These are phyloP conservation scores for Kodamaea ohmeri DNA, from an alignment of 1,139 yeast genomes.

Conservation along the genomic window DNA sequence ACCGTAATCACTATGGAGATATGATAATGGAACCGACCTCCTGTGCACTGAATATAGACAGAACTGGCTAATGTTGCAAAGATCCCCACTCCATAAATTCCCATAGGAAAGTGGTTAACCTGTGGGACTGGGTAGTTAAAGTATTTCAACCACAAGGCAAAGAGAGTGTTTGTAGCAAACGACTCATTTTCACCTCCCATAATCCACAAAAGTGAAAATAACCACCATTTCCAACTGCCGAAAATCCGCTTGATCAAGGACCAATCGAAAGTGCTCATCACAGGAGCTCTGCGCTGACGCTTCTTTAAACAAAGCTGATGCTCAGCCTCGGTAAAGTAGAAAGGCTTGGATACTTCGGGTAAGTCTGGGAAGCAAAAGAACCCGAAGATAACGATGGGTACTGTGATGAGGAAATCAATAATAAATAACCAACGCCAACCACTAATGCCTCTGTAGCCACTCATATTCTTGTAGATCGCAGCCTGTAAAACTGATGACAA, in stretches of 20 bases:
- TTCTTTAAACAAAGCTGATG: slow-evolving; percentile 30
- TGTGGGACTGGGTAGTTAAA: slow-evolving; percentile 43
- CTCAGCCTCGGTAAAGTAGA: slow-evolving; percentile 36
- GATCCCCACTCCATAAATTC: slow-evolving; percentile 53
- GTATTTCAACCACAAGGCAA: slow-evolving; percentile 50
- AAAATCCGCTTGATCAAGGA: slow-evolving; percentile 45
- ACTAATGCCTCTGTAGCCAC: slow-evolving; percentile 27
- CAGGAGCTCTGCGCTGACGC: slow-evolving; percentile 27
- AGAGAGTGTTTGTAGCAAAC: slow-evolving; percentile 49
- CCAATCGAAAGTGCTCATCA: slow-evolving; percentile 40
- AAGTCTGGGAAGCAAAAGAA: slow-evolving; percentile 57
- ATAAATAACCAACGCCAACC: slow-evolving; percentile 45
- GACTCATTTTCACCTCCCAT: slow-evolving; percentile 62
- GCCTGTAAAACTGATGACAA: slow-evolving; percentile 39
- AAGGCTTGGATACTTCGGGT: slow-evolving; percentile 44
- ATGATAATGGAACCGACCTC: slow-evolving; percentile 43
- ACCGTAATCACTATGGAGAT: slow-evolving; percentile 43
- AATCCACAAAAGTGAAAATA: slow-evolving; percentile 53
- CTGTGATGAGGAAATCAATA: slow-evolving; percentile 33
- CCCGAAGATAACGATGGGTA: slow-evolving; percentile 54
- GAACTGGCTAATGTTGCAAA: slow-evolving; percentile 46
- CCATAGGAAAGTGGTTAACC: slow-evolving; percentile 57
- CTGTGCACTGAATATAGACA: slow-evolving; percentile 45
- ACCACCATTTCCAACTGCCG: slow-evolving; percentile 60
- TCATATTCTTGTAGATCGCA: slow-evolving; percentile 33